A percentile compares a stretch with the other conserved stretches of the same genome.
Conservation (phyloP, 169 alveolate species). For the Eimeria necatrix region DNA sequence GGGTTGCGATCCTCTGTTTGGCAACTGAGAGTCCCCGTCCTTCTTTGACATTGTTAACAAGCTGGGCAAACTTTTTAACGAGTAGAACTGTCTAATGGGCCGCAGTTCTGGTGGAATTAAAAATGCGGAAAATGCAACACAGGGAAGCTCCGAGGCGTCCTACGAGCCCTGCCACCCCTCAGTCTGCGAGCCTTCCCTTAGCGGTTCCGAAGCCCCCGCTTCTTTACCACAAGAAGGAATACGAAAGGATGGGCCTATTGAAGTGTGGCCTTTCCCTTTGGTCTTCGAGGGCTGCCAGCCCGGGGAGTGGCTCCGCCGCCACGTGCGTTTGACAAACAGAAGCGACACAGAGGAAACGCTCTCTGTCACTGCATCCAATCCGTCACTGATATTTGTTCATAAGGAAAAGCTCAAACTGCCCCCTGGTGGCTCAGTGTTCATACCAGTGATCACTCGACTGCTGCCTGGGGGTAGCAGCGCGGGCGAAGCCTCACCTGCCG, state of each 20-base stretch:
- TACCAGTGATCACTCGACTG: constrained; percentile 13
- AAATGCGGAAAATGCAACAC: no score
- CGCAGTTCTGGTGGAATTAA: no score
- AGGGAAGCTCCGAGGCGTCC: no score
- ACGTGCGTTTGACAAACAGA: constrained; percentile 11
- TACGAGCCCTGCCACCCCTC: no score
- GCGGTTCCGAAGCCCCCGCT: neutral
- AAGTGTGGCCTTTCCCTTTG: constrained; percentile 26
- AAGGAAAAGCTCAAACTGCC: neutral
- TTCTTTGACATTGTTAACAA: no score
- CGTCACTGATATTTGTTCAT: constrained; percentile 11
- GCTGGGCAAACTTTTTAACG: no score
- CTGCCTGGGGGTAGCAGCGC: neutral
- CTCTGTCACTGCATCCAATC: constrained; percentile 12
- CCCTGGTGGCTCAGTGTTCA: constrained; percentile 9
- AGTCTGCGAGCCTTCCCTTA: neutral
- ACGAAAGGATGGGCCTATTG: neutral
- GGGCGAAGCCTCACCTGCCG: neutral
- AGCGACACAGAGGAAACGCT: neutral
- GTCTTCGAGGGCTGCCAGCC: constrained; percentile 10
- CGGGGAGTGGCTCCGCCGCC: constrained; percentile 5
- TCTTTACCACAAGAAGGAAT: neutral
- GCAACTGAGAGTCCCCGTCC: no score
- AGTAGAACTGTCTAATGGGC: no score
- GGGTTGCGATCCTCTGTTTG: no score